Evolutionary conservation across 345 rosid species (phyloP).

Genomic region (Microthlaspi erraticum): DNA sequence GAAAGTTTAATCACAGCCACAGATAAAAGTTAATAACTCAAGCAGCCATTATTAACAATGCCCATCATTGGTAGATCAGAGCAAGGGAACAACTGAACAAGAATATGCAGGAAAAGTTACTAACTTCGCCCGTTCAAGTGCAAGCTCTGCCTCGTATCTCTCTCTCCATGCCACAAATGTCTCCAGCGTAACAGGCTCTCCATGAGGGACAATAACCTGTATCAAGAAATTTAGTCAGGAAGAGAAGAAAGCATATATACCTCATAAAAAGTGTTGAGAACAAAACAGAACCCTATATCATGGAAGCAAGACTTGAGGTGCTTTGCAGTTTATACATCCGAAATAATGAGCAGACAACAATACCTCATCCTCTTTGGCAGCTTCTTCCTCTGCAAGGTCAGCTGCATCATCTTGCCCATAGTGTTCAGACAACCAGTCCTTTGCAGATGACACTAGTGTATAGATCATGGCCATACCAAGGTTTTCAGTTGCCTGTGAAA

Average conservation of each 20-base stretch:
- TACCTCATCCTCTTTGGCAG: constrained; percentile 86
- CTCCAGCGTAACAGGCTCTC: constrained; percentile 94
- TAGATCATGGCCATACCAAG: constrained; percentile 99
- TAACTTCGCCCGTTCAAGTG: constrained; percentile 97
- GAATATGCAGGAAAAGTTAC: constrained; percentile 39
- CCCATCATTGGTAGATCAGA: not conserved
- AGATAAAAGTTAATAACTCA: constrained; percentile 14
- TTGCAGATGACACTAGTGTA: constrained; percentile 84
- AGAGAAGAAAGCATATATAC: constrained; percentile 22
- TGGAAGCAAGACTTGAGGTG: constrained; percentile 6
- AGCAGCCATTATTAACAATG: not conserved
- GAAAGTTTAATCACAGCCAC: constrained; percentile 30
- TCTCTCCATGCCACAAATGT: constrained; percentile 97
- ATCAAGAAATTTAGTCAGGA: constrained; percentile 26
- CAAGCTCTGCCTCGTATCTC: constrained; percentile 95
- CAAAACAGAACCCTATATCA: constrained; percentile 15
- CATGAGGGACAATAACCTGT: constrained; percentile 91
- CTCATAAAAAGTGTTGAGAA: not conserved
- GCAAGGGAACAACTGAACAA: constrained; percentile 14
- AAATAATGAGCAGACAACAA: constrained; percentile 39
- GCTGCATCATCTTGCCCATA: constrained; percentile 62
- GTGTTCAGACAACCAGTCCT: constrained; percentile 89
- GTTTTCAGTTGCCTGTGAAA: constrained; percentile 79
- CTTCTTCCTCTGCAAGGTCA: constrained; percentile 55
- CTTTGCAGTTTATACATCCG: constrained; percentile 15